Evolutionary conservation across 192 early-diverging fungal genomes (phyloP).

Genomic region (Chytriomyces hyalinus): DNA sequence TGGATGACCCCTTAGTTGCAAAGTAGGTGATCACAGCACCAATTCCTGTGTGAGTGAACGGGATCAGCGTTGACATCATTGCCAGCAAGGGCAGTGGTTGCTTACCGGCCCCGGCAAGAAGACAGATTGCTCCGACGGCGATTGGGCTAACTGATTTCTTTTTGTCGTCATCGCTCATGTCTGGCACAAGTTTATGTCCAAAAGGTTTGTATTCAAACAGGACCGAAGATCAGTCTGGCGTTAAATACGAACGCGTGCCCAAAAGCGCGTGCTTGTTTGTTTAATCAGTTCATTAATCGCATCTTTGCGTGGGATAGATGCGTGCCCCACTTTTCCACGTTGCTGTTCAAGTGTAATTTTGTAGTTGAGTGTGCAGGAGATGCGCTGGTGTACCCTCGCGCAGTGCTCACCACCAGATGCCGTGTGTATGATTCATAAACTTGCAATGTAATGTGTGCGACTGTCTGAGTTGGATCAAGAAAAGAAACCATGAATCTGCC

Average conservation of each 20-base stretch:
- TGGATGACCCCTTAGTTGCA: background rate
- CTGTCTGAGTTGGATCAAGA: background rate
- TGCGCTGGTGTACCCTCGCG: no score
- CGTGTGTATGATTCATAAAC: no score
- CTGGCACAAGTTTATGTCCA: background rate
- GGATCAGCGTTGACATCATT: background rate
- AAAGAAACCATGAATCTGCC: background rate
- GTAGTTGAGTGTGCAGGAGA: no score
- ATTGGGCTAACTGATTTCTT: constrained; percentile 90
- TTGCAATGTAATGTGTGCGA: no score
- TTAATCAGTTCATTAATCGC: constrained; percentile 70
- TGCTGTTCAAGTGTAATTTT: no score
- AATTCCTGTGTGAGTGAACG: background rate
- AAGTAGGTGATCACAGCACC: constrained; percentile 9
- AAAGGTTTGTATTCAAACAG: background rate
- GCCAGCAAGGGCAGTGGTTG: no score
- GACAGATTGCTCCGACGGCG: constrained; percentile 53
- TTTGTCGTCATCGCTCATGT: constrained; percentile 6
- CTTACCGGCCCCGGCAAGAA: no score
- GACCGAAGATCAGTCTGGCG: background rate
- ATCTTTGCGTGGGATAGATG: background rate
- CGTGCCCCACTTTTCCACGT: background rate
- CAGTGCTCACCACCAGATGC: no score
- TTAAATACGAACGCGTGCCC: constrained; percentile 67
- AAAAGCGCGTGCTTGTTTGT: constrained; percentile 80